These are phyloP conservation scores for Talaromyces sp. DNA, from an alignment of 2,329 filamentous ascomycete genomes.

Conservation along the genomic window DNA sequence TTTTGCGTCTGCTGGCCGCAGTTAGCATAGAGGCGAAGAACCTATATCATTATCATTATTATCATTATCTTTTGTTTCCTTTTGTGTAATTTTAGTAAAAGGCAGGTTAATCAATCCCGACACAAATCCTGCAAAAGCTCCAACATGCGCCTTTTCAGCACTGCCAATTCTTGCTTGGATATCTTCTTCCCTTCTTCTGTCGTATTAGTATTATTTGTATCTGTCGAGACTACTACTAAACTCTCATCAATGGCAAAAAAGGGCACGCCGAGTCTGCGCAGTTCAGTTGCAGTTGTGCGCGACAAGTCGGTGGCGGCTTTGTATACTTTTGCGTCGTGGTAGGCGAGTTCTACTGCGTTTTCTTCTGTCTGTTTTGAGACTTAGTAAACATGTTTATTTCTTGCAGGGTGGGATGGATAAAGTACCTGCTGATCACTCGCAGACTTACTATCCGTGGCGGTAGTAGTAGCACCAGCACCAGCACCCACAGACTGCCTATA, in stretches of 20 bases:
- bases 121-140: constrained; percentile 50
- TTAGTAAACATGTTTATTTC: neutral
- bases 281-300: constrained; percentile 50
- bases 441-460: neutral
- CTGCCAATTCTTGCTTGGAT: constrained; percentile 37
- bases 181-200: constrained; percentile 3
- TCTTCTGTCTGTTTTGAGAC: constrained; percentile 37
- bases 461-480: constrained; percentile 19
- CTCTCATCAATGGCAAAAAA: constrained; percentile 53
- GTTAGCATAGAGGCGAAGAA: neutral
- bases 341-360: constrained; percentile 51
- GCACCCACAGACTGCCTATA: constrained; percentile 45
- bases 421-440: neutral
- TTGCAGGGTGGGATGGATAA: neutral
- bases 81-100: neutral
- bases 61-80: constrained; percentile 5
- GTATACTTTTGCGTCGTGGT: constrained; percentile 61
- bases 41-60: constrained; percentile 1
- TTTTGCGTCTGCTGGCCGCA: neutral
- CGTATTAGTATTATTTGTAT: no score
- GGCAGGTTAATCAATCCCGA: constrained; percentile 24
- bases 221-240: constrained; percentile 22
- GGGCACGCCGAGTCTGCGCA: constrained; percentile 56
- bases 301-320: constrained; percentile 57
- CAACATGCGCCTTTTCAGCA: constrained; percentile 46